Evolutionary conservation across 2,329 filamentous ascomycete species (phyloP).

Genomic region (Thyridium curvatum): DNA sequence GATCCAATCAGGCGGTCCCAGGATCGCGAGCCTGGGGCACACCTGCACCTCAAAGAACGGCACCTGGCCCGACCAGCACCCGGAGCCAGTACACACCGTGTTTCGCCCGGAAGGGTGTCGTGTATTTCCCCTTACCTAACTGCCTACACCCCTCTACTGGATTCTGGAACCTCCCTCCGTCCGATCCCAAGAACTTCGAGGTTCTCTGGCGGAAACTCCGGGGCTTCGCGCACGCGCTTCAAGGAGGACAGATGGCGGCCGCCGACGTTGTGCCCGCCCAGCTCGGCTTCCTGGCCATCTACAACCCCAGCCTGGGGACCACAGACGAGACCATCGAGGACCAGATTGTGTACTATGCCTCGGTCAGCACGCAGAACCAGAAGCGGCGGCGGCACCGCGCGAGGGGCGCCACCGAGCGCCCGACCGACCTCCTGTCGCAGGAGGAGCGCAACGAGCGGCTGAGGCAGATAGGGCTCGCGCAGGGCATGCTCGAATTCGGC

Average conservation of each 20-base stretch:
- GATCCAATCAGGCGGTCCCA: too few relatives aligned
- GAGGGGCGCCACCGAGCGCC: slow-evolving; percentile 20
- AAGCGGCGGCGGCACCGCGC: neutral
- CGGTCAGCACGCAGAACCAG: slow-evolving; percentile 25
- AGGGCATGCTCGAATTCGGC: slow-evolving; percentile 93
- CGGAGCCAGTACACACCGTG: too few relatives aligned
- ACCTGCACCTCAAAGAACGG: too few relatives aligned
- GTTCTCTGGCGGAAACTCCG: neutral
- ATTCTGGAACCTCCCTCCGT: too few relatives aligned
- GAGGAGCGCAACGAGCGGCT: slow-evolving; percentile 80
- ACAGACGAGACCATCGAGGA: slow-evolving; percentile 66
- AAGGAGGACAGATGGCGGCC: neutral
- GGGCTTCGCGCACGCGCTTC: too few relatives aligned
- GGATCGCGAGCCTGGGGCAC: too few relatives aligned
- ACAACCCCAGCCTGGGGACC: slow-evolving; percentile 62
- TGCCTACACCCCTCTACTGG: too few relatives aligned
- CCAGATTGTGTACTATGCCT: slow-evolving; percentile 92
- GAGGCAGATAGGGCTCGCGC: slow-evolving; percentile 88
- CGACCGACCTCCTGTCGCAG: slow-evolving; percentile 38
- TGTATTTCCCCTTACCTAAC: too few relatives aligned
- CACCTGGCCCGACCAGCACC: too few relatives aligned
- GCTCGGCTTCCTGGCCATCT: slow-evolving; percentile 87
- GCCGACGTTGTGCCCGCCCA: slow-evolving; percentile 63
- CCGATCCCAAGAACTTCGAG: slow-evolving; percentile 1
- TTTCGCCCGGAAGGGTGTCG: too few relatives aligned